Evolutionary conservation across 176 grass and related monocot genomes (phyloP), one percentile per base, ranked within the genome.

Genomic region (Phyllostachys edulis): DNA sequence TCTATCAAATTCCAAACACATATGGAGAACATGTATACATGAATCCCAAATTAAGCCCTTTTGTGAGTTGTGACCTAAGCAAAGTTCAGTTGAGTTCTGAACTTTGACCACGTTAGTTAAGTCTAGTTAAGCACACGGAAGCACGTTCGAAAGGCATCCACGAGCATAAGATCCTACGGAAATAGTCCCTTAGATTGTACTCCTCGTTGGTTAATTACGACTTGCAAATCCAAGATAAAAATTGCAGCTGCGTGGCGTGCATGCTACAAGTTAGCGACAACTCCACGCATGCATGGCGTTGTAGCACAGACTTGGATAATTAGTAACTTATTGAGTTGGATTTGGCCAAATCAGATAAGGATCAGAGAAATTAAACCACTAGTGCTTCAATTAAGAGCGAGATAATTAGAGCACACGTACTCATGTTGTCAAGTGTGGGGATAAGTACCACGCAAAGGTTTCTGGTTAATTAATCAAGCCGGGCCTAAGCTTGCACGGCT

Each of bases 161-260:
- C 8, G 10, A 80, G n/a, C 9, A 60, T 9, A 59, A 78, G 66
- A 88, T 66, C 24, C 38, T 88, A 79, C 18, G 74, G 56, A 47
- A 84, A 59, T 16, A 45, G 79, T 88, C 64, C 14, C 86, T 52
- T 82, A 41, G 34, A 77, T 71, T 40, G 41, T 24, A 86, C 84
- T 78, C 73, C 1, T 77, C 51, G 36, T 63, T 4, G 9, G 15
- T 42, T 67, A 76, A 76, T 56, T 2, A 70, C 14, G 61, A 47
- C 41, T 11, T 14, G 73, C 37, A 47, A 37, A 69, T 56, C 63
- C 50, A 65, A 75, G 59, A 20, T 44, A 61, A 46, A 17, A 60
- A 60, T 24, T 34, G 14, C 62, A 16, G 62, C 14, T 34, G 62
- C 27, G 62, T 27, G 59, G 23, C 59, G 12, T 34, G 51, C 59